These are phyloP conservation scores for Isabelozyma pseudorhagii DNA, from an alignment of 805 yeast genomes.

Conservation along the genomic window DNA sequence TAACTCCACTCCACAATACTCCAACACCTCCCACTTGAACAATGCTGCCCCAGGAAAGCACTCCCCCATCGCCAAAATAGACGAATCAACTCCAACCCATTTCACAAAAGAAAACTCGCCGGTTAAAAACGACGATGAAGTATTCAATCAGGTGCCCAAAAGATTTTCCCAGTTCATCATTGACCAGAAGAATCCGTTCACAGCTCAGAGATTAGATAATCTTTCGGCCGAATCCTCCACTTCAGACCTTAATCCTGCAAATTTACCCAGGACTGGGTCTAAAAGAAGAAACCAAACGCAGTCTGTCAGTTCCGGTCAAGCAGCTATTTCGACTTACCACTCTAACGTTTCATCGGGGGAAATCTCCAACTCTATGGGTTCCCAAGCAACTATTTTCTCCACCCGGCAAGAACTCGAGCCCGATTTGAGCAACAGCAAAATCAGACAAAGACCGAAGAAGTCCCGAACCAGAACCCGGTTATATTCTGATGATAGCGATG, in stretches of 20 bases:
- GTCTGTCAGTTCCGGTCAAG: neutral
- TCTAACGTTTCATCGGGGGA: constrained; percentile 13
- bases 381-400: constrained; percentile 45
- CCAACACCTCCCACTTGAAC: constrained; percentile 23
- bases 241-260: constrained; percentile 1
- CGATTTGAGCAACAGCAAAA: constrained; percentile 2
- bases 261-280: neutral
- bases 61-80: neutral
- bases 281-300: neutral
- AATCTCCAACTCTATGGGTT: constrained; percentile 37
- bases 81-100: neutral
- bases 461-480: constrained; percentile 1
- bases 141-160: constrained; percentile 35
- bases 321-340: neutral
- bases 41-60: neutral
- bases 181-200: constrained; percentile 27
- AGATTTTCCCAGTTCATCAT: constrained; percentile 38
- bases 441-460: neutral
- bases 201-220: constrained; percentile 15
- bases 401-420: constrained; percentile 23
- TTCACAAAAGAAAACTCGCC: neutral
- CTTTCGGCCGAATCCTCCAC: constrained; percentile 12
- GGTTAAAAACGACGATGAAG: constrained; percentile 2
- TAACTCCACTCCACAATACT: constrained; percentile 13
- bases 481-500: constrained; percentile 5